A percentile compares a stretch with the other conserved stretches of the same genome.
Evolutionary conservation across 176 grass and related monocot species (phyloP).

Genomic region (Chloris gayana): DNA sequence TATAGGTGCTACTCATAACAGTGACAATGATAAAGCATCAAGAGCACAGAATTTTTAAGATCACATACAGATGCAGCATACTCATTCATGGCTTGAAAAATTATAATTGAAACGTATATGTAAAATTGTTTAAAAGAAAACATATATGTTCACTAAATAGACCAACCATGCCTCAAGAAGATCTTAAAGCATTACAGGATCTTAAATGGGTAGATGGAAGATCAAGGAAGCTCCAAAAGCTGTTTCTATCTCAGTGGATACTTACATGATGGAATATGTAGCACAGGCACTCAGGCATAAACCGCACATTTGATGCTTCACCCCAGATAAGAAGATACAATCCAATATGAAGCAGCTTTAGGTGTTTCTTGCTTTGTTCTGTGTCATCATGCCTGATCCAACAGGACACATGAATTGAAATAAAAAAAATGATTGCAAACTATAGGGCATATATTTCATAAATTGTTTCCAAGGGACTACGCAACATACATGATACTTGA

Average conservation of each 20-base stretch:
- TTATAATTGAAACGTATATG: not conserved
- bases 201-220: conserved; percentile 23
- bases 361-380: conserved; percentile 46
- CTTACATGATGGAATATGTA: conserved; percentile 82
- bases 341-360: conserved; percentile 70
- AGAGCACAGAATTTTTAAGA: not conserved
- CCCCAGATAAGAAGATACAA: conserved; percentile 89
- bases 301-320: conserved; percentile 76
- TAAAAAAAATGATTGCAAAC: conserved; percentile 10
- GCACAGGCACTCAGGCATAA: conserved; percentile 85
- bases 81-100: not conserved
- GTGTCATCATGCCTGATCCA: conserved; percentile 17
- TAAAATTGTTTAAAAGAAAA: not conserved
- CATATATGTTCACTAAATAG: conserved; percentile 9
- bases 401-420: conserved; percentile 18
- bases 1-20: not conserved
- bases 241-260: conserved; percentile 1
- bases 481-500: conserved; percentile 45
- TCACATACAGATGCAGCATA: conserved; percentile 1
- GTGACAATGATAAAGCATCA: too few species aligned
- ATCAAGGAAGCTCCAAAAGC: conserved; percentile 5
- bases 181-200: conserved; percentile 7
- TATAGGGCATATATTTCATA: not conserved
- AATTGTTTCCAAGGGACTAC: not conserved
- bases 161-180: not conserved